These are phyloP conservation scores for Populus hybrid DNA, from an alignment of 441 rosid species.

Conservation along the genomic window DNA sequence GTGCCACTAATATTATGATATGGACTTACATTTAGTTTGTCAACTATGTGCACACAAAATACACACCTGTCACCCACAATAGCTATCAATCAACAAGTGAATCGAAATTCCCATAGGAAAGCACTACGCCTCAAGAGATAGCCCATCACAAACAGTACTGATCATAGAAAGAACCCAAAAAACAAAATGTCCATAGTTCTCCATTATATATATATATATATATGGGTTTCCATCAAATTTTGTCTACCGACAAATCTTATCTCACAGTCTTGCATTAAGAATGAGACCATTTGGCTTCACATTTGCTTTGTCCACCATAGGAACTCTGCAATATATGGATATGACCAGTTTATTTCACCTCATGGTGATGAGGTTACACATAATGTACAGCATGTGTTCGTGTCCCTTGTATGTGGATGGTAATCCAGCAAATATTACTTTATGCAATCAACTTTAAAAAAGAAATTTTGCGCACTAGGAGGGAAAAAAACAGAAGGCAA, in stretches of 20 bases:
- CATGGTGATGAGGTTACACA: neutral
- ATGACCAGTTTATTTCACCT: neutral
- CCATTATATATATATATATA: neutral
- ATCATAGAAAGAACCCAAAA: neutral
- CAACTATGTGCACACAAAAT: neutral
- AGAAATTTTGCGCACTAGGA: neutral
- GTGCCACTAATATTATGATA: neutral
- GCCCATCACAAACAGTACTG: neutral
- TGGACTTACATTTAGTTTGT: neutral
- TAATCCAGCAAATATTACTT: neutral
- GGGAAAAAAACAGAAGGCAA: no score
- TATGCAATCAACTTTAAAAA: neutral
- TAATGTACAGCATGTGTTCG: neutral
- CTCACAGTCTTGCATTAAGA: constrained; percentile 4
- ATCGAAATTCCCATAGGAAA: neutral
- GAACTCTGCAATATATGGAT: neutral
- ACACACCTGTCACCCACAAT: neutral
- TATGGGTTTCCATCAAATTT: neutral
- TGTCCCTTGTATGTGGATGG: neutral
- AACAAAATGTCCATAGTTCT: neutral
- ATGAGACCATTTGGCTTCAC: neutral
- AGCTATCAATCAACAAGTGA: neutral
- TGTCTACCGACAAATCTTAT: constrained; percentile 14
- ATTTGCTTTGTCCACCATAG: neutral
- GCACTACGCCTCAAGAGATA: neutral